phyloP scores from a whole-genome alignment of 106 monocot species.

The Allium fistulosum region DNA sequence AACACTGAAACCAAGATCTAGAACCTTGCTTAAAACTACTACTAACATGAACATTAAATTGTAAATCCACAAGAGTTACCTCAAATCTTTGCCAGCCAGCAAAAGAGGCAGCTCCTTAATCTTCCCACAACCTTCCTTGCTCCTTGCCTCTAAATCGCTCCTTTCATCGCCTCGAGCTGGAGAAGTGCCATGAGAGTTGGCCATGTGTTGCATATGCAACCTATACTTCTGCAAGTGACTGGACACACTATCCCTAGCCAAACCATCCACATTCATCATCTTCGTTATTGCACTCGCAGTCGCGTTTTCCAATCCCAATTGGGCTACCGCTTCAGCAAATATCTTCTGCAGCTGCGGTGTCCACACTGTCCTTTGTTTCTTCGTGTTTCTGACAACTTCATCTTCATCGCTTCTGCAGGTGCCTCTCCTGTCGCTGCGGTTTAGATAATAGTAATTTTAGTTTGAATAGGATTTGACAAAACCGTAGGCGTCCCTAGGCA shows the following conservation, averaged over 20 bases:
- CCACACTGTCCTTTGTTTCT: conserved; percentile 42
- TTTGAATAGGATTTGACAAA: conserved; percentile 22
- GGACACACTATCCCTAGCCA: conserved; percentile 47
- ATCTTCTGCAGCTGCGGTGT: conserved; percentile 54
- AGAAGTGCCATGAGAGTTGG: no score
- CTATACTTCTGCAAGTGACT: conserved; percentile 58
- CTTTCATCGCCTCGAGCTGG: no score
- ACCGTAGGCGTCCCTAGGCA: no score
- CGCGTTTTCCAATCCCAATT: conserved; percentile 41
- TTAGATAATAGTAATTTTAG: conserved; percentile 12
- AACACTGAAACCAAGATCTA: no score
- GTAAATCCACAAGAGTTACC: no score
- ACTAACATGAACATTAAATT: no score
- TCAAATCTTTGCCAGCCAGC: no score
- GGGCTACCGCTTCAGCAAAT: conserved; percentile 41
- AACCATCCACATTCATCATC: conserved; percentile 57
- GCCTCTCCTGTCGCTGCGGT: not conserved
- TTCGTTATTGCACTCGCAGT: conserved; percentile 47
- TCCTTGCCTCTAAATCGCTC: no score
- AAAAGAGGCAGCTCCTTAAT: no score
- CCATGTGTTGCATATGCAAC: conserved; percentile 25
- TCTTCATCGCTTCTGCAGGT: not conserved
- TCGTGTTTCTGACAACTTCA: not conserved
- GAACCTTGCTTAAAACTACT: no score
- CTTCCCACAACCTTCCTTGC: no score